Base-by-base conservation (phyloP, 345 rosid species). In the Hibiscus syriacus region DNA sequence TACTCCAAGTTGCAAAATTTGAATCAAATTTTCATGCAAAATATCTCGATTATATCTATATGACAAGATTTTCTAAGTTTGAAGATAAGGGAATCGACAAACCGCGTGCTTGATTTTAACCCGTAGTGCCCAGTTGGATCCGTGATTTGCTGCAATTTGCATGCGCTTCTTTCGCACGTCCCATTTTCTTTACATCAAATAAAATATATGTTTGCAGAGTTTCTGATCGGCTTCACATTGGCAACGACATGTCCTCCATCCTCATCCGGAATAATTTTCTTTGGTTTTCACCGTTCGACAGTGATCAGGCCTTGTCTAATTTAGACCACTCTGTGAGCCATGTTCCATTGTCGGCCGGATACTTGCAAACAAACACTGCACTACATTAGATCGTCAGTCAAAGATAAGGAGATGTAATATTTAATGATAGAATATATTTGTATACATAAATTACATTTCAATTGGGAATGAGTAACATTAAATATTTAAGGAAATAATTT, bases 101-200 rank as follows among this genome's bases (percentile, higher is more conserved):
- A 16, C 67, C 53, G 14, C 38, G 54, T 39, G 58, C 17, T 25
- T 12, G 55, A 26, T 71, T 55, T 71, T 49, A 41, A 29, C 74
- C 0, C 23, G 32, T 72, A 55, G 75, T 46, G 65, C n/a, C n/a
- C 70, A 52, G 56, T 52, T 52, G 22, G 34, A 5, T 50, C 75
- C 75, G 75, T 72, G 70, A 72, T 54, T 64, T 53, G 16, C 14
- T 52, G 11, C 19, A 1, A 20, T 52, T 20, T 52, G 55, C 55
- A 50, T 43, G 14, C n/a, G 9, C 16, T 46, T 46, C 10, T 12
- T 39, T 6, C 2, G 45, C 45, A 39, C 1, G 22, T 12, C 16
- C 38, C 14, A 27, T 9, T 46, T 20, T 32, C 3, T 52, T 29
- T n/a, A 4, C 53, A 22, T 5, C 17, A n/a, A 17, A 58, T 43